A percentile compares a stretch with the other conserved stretches of the same genome.
These are phyloP conservation scores for Pythium dissotocum DNA, from an alignment of 352 stramenopile genomes.

Conservation along the genomic window DNA sequence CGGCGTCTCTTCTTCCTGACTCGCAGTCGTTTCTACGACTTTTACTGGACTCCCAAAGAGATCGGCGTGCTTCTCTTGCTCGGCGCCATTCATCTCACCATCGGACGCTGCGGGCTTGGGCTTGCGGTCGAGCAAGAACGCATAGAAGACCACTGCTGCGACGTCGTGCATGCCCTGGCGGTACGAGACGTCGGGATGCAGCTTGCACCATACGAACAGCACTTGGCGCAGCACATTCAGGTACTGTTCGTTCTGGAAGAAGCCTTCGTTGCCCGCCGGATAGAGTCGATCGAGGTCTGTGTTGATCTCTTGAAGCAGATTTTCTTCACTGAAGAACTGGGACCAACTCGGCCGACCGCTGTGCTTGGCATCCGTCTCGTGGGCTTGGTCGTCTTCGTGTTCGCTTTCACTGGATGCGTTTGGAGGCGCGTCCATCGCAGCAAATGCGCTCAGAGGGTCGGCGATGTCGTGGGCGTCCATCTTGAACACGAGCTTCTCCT, in stretches of 20 bases:
- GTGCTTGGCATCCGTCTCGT: neutral
- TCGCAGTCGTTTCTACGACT: conserved; percentile 1
- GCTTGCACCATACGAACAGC: conserved; percentile 82
- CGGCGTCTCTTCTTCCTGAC: conserved; percentile 8
- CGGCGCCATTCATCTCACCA: neutral
- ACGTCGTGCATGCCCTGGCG: conserved; percentile 87
- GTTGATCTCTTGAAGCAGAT: conserved; percentile 78
- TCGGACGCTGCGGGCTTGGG: conserved; percentile 17
- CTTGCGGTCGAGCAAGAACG: conserved; percentile 41
- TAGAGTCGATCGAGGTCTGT: conserved; percentile 79
- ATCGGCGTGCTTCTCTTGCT: conserved; percentile 11
- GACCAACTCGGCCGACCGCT: conserved; percentile 37
- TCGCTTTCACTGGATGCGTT: neutral
- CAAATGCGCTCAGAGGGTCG: conserved; percentile 50
- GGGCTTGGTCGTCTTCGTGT: neutral
- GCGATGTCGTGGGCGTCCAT: conserved; percentile 51
- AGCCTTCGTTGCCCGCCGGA: conserved; percentile 66
- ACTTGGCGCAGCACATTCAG: conserved; percentile 68
- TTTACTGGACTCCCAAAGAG: conserved; percentile 22
- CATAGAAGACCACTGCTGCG: conserved; percentile 74
- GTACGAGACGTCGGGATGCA: conserved; percentile 81
- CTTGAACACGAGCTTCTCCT: conserved; percentile 64
- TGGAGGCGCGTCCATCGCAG: conserved; percentile 1
- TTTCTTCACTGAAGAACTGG: conserved; percentile 73
- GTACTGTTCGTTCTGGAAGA: conserved; percentile 75